Conservation (phyloP, 345 rosid species). For the Eucalyptus rudis region DNA sequence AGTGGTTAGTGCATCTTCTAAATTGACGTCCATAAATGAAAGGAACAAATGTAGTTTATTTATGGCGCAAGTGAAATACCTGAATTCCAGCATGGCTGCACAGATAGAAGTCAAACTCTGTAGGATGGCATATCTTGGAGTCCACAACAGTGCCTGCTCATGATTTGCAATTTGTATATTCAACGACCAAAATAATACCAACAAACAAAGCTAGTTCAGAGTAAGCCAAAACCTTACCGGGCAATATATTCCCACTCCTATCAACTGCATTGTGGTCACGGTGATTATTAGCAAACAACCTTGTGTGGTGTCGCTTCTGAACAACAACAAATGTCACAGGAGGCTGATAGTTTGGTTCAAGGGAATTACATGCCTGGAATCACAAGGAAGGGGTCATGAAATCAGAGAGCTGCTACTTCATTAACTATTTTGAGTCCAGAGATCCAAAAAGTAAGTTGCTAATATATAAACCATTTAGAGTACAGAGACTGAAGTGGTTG, state of each 20-base stretch:
- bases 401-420: background rate
- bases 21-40: background rate
- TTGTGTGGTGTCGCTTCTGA: slow-evolving; percentile 98
- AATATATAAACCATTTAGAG: background rate
- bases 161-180: background rate
- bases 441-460: background rate
- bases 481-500: background rate
- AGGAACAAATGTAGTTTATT: background rate
- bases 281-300: slow-evolving; percentile 87
- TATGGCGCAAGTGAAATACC: slow-evolving; percentile 7
- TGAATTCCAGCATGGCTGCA: slow-evolving; percentile 99
- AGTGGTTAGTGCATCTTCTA: background rate
- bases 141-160: slow-evolving; percentile 87
- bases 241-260: slow-evolving; percentile 88
- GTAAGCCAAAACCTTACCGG: slow-evolving; percentile 28
- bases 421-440: background rate
- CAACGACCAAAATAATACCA: background rate
- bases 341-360: slow-evolving; percentile 98
- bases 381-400: background rate
- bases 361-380: slow-evolving; percentile 82
- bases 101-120: slow-evolving; percentile 91
- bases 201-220: background rate
- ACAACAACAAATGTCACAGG: slow-evolving; percentile 98
- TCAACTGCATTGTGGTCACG: slow-evolving; percentile 61
- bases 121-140: slow-evolving; percentile 97